Evolutionary conservation across 2,329 filamentous ascomycete genomes (phyloP), one percentile per base, ranked within the genome.

Genomic region (Aschersonia sp.): DNA sequence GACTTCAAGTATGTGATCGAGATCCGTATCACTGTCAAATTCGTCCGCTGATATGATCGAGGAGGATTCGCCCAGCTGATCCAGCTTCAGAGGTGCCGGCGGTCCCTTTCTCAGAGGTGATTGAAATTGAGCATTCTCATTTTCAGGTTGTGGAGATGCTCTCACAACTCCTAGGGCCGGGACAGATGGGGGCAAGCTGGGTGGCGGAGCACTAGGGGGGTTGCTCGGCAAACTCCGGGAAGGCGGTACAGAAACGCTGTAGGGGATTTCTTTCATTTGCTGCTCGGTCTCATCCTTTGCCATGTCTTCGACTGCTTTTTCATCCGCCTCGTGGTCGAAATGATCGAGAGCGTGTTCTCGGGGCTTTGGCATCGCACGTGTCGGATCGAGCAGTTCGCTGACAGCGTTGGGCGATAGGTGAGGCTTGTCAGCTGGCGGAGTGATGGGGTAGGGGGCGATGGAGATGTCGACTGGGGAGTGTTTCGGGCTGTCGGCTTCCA

Each of bases 51-150:
- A 50, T 12, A 54, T 48, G 9, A 54, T 52, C 7, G 58, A 41
- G 10, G 56, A 52, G 2, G 48, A 53, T 32, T 56, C 52, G 41
- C 49, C 47, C 22, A 58, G 56, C 29, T 62, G 55, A 29, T 56
- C 56, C 30, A 97, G 71, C 58, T 89, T 82, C 47, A 97, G 65
- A 2, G 90, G 89, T 10, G 87, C 85, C 44, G 90, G 90, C 3
- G 89, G 88, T 5, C 83, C 78, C 62, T 94, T 95, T 50, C 89
- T 77, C 45, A 77, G 76, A 11, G 83, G 80, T 1, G 79, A 74
- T 2, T 74, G 70, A 49, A 79, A 80, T 50, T 72, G 70, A 8
- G 66, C 60, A 5, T 71, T 57, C 3, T 66, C 67, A 31, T 72
- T 67, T 35, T 73, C 68, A 11, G 66, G 54, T 39, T 64, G 60